phyloP scores from a whole-genome alignment of 106 monocot species.

The Triglochin maritima region DNA sequence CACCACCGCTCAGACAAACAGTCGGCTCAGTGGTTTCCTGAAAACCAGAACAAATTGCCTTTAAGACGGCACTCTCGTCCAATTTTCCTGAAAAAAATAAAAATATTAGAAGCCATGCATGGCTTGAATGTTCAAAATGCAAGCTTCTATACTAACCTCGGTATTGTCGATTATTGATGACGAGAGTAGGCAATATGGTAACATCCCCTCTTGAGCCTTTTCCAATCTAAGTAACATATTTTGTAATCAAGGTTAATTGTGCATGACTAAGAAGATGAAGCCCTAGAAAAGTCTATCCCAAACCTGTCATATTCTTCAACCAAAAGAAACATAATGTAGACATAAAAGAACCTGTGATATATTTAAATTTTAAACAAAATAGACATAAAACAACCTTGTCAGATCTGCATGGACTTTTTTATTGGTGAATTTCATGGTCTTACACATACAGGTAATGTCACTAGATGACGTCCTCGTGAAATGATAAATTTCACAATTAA shows the following conservation, averaged over 20 bases:
- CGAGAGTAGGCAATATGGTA: slow-evolving; percentile 72
- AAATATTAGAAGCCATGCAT: neutral
- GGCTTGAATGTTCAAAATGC: neutral
- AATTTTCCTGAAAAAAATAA: slow-evolving; percentile 48
- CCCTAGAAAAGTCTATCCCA: neutral
- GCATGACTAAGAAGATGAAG: no score
- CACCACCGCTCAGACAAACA: slow-evolving; percentile 78
- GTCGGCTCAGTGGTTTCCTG: slow-evolving; percentile 86
- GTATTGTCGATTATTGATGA: slow-evolving; percentile 86
- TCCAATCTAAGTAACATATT: slow-evolving; percentile 38
- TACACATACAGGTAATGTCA: no score
- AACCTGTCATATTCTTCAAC: neutral
- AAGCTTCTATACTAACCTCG: slow-evolving; percentile 38
- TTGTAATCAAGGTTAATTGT: neutral
- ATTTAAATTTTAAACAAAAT: neutral
- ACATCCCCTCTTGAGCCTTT: slow-evolving; percentile 89
- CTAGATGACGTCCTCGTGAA: no score
- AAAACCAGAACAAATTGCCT: slow-evolving; percentile 89
- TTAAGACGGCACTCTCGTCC: slow-evolving; percentile 68
- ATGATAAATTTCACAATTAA: no score
- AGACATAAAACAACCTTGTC: neutral
- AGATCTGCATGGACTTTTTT: no score
- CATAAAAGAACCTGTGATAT: neutral
- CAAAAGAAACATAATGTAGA: neutral
- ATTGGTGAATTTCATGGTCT: no score